Evolutionary conservation across 371 early-diverging fungal species (phyloP).

Genomic region (Agmasoma carcini): DNA sequence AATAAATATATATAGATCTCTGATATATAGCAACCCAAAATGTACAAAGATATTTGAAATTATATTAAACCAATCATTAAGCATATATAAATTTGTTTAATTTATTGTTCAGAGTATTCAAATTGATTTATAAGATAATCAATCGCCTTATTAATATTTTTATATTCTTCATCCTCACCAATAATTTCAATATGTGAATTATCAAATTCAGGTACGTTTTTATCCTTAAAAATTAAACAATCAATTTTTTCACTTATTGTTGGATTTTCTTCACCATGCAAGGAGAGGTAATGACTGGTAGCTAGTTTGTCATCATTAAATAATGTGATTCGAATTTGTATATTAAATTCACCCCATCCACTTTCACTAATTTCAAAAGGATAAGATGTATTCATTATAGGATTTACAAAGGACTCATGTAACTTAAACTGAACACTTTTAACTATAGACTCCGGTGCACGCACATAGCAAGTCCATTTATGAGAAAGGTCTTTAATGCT

Average conservation of each 20-base stretch:
- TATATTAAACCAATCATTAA: too few relatives aligned
- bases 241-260: constrained; percentile 33
- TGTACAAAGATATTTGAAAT: too few relatives aligned
- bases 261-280: constrained; percentile 24
- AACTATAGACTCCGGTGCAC: constrained; percentile 67
- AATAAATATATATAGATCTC: too few relatives aligned
- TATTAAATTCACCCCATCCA: constrained; percentile 96
- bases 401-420: constrained; percentile 76
- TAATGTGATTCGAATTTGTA: constrained; percentile 63
- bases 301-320: constrained; percentile 34
- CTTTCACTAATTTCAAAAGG: constrained; percentile 80
- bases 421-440: constrained; percentile 72
- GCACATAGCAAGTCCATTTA: constrained; percentile 61
- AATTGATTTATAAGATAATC: constrained; percentile 23
- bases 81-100: not conserved
- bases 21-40: too few relatives aligned
- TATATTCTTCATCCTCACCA: constrained; percentile 41
- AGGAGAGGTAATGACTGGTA: constrained; percentile 34
- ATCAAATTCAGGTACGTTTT: not conserved
- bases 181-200: constrained; percentile 5
- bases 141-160: constrained; percentile 33
- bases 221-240: constrained; percentile 32
- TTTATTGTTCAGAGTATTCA: constrained; percentile 15
- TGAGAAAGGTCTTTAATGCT: constrained; percentile 54
- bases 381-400: constrained; percentile 61